phyloP scores from a whole-genome alignment of 2,329 filamentous ascomycete species.

The Ceratocystis smalleyi region DNA sequence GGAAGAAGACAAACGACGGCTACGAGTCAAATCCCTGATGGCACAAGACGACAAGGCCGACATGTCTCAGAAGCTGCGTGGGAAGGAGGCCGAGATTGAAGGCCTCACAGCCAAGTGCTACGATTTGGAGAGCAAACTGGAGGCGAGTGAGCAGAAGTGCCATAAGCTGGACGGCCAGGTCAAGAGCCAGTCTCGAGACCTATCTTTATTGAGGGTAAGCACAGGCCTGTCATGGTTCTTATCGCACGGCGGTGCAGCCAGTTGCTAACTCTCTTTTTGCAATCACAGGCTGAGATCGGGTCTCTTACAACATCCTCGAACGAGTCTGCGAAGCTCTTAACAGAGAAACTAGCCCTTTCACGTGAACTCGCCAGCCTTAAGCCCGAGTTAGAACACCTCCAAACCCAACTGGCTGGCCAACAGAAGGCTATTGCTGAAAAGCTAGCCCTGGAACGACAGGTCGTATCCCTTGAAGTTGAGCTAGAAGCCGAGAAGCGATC shows the following conservation, averaged over 20 bases:
- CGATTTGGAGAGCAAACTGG: conserved; percentile 29
- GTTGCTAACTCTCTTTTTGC: neutral
- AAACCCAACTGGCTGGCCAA: conserved; percentile 40
- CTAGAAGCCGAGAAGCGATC: conserved; percentile 56
- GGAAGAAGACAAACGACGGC: conserved; percentile 56
- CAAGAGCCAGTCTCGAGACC: conserved; percentile 34
- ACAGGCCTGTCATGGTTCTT: neutral
- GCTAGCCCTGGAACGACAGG: conserved; percentile 59
- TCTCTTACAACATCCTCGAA: conserved; percentile 50
- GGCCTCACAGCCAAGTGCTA: conserved; percentile 28
- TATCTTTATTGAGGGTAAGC: conserved; percentile 33
- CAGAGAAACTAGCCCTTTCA: conserved; percentile 39
- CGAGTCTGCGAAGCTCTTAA: conserved; percentile 54
- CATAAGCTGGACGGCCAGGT: conserved; percentile 33
- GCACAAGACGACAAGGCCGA: conserved; percentile 59
- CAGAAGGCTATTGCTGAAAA: conserved; percentile 64
- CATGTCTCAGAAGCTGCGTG: conserved; percentile 46
- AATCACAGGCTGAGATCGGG: conserved; percentile 50
- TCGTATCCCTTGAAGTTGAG: conserved; percentile 63
- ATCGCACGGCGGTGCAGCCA: neutral
- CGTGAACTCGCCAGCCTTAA: conserved; percentile 38
- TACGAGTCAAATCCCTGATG: conserved; percentile 54
- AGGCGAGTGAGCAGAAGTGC: conserved; percentile 28
- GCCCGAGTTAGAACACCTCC: conserved; percentile 41
- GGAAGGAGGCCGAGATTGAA: conserved; percentile 45